A percentile compares a stretch with the other conserved stretches of the same genome.
phyloP scores from a whole-genome alignment of 2,329 filamentous ascomycete species.

The Phyllosticta citribraziliensis region DNA sequence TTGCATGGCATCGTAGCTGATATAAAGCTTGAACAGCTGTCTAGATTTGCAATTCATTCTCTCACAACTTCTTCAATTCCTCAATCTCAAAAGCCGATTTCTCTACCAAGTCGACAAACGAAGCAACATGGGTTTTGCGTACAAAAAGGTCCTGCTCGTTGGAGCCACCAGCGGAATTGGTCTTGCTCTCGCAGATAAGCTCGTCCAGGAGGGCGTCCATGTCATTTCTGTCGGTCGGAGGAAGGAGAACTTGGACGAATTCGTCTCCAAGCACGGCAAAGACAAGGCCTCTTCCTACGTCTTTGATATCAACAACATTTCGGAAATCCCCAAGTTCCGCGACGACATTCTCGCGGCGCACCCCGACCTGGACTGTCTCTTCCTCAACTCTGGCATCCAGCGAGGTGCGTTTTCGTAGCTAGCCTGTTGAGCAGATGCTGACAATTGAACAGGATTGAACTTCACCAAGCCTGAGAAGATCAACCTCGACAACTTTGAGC shows the following conservation, averaged over 20 bases:
- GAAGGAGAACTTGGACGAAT: slow-evolving; percentile 41
- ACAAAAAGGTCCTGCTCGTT: slow-evolving; percentile 44
- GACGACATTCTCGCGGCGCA: slow-evolving; percentile 33
- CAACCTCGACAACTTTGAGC: slow-evolving; percentile 33
- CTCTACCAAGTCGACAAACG: background rate
- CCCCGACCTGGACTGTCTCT: slow-evolving; percentile 42
- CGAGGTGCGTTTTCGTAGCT: slow-evolving; percentile 18
- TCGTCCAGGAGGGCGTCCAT: slow-evolving; percentile 38
- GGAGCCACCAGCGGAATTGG: slow-evolving; percentile 46
- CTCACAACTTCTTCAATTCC: background rate
- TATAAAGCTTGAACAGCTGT: background rate
- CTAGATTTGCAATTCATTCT: background rate
- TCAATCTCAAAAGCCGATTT: background rate
- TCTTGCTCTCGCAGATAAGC: slow-evolving; percentile 38
- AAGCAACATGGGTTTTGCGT: slow-evolving; percentile 34
- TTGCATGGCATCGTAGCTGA: background rate
- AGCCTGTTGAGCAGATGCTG: background rate
- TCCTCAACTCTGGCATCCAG: slow-evolving; percentile 46
- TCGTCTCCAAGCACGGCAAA: slow-evolving; percentile 36
- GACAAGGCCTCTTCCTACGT: slow-evolving; percentile 36
- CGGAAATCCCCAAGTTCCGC: slow-evolving; percentile 37
- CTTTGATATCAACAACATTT: slow-evolving; percentile 43
- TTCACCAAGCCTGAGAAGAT: slow-evolving; percentile 40
- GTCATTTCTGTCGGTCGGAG: slow-evolving; percentile 43
- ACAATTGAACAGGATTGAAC: slow-evolving; percentile 24